These are phyloP conservation scores for Phoma sp. DNA, from an alignment of 2,329 filamentous ascomycete species.

Conservation along the genomic window DNA sequence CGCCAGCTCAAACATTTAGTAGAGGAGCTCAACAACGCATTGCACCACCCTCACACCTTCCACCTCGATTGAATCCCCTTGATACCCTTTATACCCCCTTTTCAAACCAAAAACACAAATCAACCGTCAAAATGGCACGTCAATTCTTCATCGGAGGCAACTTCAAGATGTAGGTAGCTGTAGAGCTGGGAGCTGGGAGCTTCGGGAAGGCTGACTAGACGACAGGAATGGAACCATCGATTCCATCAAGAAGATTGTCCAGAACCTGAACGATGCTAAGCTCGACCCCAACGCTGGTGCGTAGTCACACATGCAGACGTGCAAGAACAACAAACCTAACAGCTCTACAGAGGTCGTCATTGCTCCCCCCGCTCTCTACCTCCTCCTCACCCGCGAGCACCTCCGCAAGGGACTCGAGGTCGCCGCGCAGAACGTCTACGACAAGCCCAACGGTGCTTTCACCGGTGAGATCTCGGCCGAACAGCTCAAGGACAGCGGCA, in stretches of 20 bases:
- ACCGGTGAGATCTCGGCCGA: constrained; percentile 94
- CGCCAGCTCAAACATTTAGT: constrained; percentile 34
- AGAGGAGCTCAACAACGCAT: constrained; percentile 40
- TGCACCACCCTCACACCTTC: constrained; percentile 25
- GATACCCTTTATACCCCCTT: constrained; percentile 12
- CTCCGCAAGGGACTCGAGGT: constrained; percentile 80
- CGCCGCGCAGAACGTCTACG: constrained; percentile 94
- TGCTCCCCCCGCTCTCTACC: constrained; percentile 88
- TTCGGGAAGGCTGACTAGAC: constrained; percentile 16
- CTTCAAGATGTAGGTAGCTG: constrained; percentile 86
- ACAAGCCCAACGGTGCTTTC: constrained; percentile 96
- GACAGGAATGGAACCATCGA: constrained; percentile 89
- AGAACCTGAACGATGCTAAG: constrained; percentile 84
- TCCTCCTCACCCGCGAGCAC: constrained; percentile 81
- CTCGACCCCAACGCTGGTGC: constrained; percentile 77
- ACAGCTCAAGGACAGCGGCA: constrained; percentile 86
- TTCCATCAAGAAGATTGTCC: constrained; percentile 89
- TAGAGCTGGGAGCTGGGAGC: constrained; percentile 15
- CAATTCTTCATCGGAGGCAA: constrained; percentile 98
- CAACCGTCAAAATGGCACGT: constrained; percentile 77
- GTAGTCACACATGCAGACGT: constrained; percentile 38
- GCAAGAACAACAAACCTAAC: constrained; percentile 11
- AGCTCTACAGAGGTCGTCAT: constrained; percentile 83
- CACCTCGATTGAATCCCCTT: constrained; percentile 8
- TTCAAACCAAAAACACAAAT: constrained; percentile 4